Evolutionary conservation across 2,329 filamentous ascomycete species (phyloP).

Genomic region (Penicillium fuscoglaucum): DNA sequence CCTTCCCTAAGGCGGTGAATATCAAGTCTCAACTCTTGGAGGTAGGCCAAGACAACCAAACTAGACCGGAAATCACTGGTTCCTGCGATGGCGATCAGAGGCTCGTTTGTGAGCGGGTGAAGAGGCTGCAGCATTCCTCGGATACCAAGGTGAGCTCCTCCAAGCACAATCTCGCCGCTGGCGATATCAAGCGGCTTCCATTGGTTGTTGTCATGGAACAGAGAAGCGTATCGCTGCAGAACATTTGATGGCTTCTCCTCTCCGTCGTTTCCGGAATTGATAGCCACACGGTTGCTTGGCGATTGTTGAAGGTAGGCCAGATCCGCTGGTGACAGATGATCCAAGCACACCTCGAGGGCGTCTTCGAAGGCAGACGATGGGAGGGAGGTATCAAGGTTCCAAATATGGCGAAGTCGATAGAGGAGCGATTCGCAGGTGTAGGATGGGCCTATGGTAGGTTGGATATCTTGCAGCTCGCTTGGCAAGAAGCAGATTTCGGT

Average conservation of each 20-base stretch:
- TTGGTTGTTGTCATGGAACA: constrained; percentile 33
- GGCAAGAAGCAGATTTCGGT: constrained; percentile 78
- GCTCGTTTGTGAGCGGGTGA: constrained; percentile 45
- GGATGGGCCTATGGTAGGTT: constrained; percentile 27
- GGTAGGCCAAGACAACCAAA: constrained; percentile 33
- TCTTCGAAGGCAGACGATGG: constrained; percentile 15
- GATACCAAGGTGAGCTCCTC: constrained; percentile 28
- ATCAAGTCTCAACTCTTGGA: constrained; percentile 42
- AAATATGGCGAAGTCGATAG: constrained; percentile 42
- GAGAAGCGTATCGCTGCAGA: constrained; percentile 34
- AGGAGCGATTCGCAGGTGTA: constrained; percentile 43
- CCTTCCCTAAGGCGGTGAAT: constrained; percentile 37
- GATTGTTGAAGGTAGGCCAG: constrained; percentile 36
- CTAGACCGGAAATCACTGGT: constrained; percentile 23
- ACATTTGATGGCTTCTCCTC: constrained; percentile 20
- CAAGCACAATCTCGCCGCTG: constrained; percentile 25
- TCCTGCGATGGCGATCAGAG: constrained; percentile 32
- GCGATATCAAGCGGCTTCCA: constrained; percentile 32
- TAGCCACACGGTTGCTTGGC: constrained; percentile 23
- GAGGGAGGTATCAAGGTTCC: constrained; percentile 23
- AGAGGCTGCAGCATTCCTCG: constrained; percentile 35
- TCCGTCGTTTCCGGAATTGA: constrained; percentile 9
- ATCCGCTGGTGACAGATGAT: constrained; percentile 41
- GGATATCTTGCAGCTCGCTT: constrained; percentile 30
- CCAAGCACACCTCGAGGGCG: constrained; percentile 35